Evolutionary conservation across 768 basidiomycete genomes (phyloP), one percentile per base, ranked within the genome.

Genomic region (Chalciporus sphaerocephalus): DNA sequence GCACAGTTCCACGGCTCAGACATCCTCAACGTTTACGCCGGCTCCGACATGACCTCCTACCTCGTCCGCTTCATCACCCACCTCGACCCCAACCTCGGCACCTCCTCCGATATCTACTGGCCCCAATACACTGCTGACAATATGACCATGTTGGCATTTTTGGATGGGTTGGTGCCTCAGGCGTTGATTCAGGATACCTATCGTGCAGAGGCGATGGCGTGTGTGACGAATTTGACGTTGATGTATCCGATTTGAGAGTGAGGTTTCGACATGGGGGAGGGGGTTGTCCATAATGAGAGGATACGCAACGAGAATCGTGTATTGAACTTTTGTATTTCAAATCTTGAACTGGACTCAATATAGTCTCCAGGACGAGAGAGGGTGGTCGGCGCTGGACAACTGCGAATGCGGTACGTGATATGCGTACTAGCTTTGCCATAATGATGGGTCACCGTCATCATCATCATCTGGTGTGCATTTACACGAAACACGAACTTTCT

Each of bases 1-100:
- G n/a, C 28, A 5, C 25, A 77, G 74, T 60, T 65, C 16, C 79
- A 80, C 45, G 54, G 52, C 9, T 67, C 71, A 0, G 75, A 80
- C 50, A 13, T 78, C 6, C 42, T 66, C 12, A 68, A 73, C 21
- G 56, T 73, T 15, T 79, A 72, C 44, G 63, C 60, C 1, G 68
- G 60, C 3, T 66, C 66, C 16, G 73, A 76, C 46, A 59, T 78
- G 54, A 57, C 71, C 5, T 54, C 78, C 71, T 57, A 60, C 32
- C 47, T 60, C 25, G 43, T 57, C 23, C 58, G 58, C 22, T 57
- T 57, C 25, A 48, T 49, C 5, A 7, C 52, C 17, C 47, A 60
- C 37, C 58, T 60, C 11, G 48, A 57, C 45, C 79, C 79, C 1
- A 80, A 80, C 51, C 41, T 51, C 0, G 65, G 57, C 2, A 21